phyloP scores from a whole-genome alignment of 257 asterid genomes.

The Solanum pinnatisectum region DNA sequence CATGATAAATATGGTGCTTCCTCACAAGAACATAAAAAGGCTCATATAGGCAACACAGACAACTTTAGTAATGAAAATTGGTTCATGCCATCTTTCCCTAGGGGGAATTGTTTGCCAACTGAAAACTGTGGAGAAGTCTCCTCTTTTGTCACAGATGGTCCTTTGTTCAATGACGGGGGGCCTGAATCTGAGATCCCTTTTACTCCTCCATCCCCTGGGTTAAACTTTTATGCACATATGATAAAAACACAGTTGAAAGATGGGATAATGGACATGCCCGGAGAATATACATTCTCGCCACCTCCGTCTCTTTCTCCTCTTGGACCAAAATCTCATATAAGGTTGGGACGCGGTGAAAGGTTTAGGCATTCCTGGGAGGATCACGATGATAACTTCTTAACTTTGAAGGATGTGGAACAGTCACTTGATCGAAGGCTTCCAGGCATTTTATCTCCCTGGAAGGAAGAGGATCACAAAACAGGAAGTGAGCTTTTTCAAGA shows the following conservation, averaged over 20 bases:
- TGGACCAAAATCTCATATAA: constrained; percentile 54
- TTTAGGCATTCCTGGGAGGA: constrained; percentile 25
- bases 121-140: constrained; percentile 25
- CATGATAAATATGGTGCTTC: constrained; percentile 14
- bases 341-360: constrained; percentile 19
- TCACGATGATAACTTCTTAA: constrained; percentile 33
- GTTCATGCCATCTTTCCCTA: constrained; percentile 18
- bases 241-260: constrained; percentile 11
- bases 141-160: constrained; percentile 40
- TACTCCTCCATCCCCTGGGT: constrained; percentile 24
- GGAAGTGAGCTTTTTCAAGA: constrained; percentile 26
- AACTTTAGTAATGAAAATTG: constrained; percentile 18
- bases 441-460: constrained; percentile 20
- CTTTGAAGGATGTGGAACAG: constrained; percentile 53
- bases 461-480: constrained; percentile 14
- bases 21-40: constrained; percentile 52
- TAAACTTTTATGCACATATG: constrained; percentile 8
- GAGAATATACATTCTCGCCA: constrained; percentile 26
- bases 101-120: constrained; percentile 16
- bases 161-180: constrained; percentile 25
- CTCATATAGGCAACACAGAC: constrained; percentile 37
- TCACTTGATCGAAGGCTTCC: constrained; percentile 60
- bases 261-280: constrained; percentile 20
- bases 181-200: constrained; percentile 3
- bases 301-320: constrained; percentile 70